These are phyloP conservation scores for Quercus dentata DNA, from an alignment of 306 rosid genomes.

Conservation along the genomic window DNA sequence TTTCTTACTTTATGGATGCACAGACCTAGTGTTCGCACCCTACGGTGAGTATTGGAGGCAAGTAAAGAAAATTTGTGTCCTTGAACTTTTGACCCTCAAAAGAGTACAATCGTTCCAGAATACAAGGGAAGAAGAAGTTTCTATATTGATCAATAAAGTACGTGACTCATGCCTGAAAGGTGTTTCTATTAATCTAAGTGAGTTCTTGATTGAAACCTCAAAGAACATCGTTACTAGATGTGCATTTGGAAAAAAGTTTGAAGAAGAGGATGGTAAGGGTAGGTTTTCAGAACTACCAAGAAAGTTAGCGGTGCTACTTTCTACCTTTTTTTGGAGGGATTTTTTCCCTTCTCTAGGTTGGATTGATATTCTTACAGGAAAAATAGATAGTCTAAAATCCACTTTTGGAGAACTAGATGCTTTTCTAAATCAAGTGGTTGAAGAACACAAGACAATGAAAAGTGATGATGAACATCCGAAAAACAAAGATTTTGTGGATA, in stretches of 20 bases:
- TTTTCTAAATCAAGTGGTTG: not conserved
- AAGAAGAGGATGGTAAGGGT: not conserved
- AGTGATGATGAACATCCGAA: not conserved
- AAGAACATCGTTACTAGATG: not conserved
- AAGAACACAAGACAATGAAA: not conserved
- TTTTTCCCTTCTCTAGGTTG: not conserved
- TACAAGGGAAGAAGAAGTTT: slow-evolving; percentile 16
- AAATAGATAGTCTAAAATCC: not conserved
- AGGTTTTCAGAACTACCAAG: not conserved
- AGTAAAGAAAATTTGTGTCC: not conserved
- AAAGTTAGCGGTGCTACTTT: not conserved
- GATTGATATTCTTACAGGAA: slow-evolving; percentile 5
- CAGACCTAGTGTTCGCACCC: slow-evolving; percentile 1
- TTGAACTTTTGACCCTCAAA: slow-evolving; percentile 4
- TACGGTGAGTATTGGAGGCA: slow-evolving; percentile 25
- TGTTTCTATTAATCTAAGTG: not conserved
- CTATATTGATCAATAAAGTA: not conserved
- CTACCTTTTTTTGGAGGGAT: not conserved
- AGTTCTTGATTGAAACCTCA: not conserved
- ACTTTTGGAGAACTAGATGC: not conserved
- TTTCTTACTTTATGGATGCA: slow-evolving; percentile 19
- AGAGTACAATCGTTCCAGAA: not conserved
- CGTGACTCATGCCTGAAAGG: not conserved
- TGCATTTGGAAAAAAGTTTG: slow-evolving; percentile 3
- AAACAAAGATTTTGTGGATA: slow-evolving; percentile 24